Evolutionary conservation across 164 flowering plant species (phyloP).

Genomic region (Warburgia ugandensis): DNA sequence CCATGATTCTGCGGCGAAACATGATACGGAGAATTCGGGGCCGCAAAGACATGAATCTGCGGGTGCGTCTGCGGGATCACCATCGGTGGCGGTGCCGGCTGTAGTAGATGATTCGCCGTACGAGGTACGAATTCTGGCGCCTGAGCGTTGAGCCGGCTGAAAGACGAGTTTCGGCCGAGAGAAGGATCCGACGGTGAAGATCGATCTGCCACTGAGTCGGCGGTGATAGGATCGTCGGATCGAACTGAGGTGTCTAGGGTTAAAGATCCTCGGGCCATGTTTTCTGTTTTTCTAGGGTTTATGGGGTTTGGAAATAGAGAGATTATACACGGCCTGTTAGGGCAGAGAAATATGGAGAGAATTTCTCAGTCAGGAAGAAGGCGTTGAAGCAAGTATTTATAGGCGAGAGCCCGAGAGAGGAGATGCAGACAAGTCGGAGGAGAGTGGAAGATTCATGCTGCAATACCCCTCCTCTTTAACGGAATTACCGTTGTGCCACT

Average conservation of each 20-base stretch:
- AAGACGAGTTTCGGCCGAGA: conserved; percentile 36
- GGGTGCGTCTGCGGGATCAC: conserved; percentile 18
- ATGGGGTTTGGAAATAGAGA: neutral
- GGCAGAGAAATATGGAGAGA: conserved; percentile 7
- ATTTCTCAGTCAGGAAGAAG: conserved; percentile 2
- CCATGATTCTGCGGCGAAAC: conserved; percentile 24
- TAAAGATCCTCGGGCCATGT: conserved; percentile 19
- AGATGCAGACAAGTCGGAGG: too few relatives aligned
- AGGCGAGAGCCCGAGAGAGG: too few relatives aligned
- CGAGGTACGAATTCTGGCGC: conserved; percentile 80
- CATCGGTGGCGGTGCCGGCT: conserved; percentile 17
- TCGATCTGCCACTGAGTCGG: too few relatives aligned
- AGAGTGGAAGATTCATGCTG: too few relatives aligned
- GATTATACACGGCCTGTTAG: conserved; percentile 5
- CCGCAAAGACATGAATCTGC: conserved; percentile 28
- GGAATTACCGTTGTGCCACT: too few relatives aligned
- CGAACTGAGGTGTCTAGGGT: conserved; percentile 14
- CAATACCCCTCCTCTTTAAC: too few relatives aligned
- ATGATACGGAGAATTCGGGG: conserved; percentile 29
- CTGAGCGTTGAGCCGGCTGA: conserved; percentile 62
- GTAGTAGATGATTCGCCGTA: conserved; percentile 14
- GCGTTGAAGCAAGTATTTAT: too few relatives aligned
- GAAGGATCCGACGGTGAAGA: conserved; percentile 23
- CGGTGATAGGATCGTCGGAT: conserved; percentile 5
- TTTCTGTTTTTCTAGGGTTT: neutral